These are phyloP conservation scores for Aspergillus latus DNA, from an alignment of 2,329 filamentous ascomycete genomes.

Conservation along the genomic window DNA sequence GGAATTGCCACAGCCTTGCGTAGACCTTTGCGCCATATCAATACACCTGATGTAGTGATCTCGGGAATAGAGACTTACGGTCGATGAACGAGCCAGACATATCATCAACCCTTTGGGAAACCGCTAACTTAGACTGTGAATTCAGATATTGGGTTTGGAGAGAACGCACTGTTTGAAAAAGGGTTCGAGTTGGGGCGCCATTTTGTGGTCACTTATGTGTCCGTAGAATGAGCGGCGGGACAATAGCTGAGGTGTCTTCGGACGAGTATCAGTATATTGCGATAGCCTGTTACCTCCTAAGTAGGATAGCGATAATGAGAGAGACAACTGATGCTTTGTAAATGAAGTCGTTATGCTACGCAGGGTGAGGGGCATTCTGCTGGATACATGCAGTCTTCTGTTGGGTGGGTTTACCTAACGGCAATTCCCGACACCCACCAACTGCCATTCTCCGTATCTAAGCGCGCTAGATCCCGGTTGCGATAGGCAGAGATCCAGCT, in stretches of 20 bases:
- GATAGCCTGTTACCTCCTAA: conserved; percentile 7
- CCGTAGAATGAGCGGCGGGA: conserved; percentile 45
- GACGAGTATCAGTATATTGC: conserved; percentile 1
- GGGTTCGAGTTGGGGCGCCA: conserved; percentile 86
- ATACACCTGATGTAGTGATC: conserved; percentile 1
- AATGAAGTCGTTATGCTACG: conserved; percentile 30
- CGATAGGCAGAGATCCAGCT: not conserved
- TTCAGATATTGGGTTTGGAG: not conserved
- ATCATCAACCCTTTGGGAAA: conserved; percentile 62
- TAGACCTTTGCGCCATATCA: conserved; percentile 50
- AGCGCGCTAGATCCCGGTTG: conserved; percentile 10
- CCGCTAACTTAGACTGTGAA: conserved; percentile 4
- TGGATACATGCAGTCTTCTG: not conserved
- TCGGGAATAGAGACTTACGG: conserved; percentile 48
- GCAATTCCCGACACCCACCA: conserved; percentile 11
- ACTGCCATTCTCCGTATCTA: conserved; percentile 11
- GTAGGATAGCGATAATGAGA: conserved; percentile 8
- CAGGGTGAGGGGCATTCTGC: conserved; percentile 40
- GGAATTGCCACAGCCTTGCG: conserved; percentile 93
- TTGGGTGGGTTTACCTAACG: conserved; percentile 17
- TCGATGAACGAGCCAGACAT: conserved; percentile 82
- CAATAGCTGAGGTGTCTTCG: conserved; percentile 16
- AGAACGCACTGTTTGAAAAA: conserved; percentile 79
- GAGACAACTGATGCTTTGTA: conserved; percentile 17
- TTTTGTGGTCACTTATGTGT: conserved; percentile 57